phyloP scores from a whole-genome alignment of 768 basidiomycete species.

The Baorangia bicolor region DNA sequence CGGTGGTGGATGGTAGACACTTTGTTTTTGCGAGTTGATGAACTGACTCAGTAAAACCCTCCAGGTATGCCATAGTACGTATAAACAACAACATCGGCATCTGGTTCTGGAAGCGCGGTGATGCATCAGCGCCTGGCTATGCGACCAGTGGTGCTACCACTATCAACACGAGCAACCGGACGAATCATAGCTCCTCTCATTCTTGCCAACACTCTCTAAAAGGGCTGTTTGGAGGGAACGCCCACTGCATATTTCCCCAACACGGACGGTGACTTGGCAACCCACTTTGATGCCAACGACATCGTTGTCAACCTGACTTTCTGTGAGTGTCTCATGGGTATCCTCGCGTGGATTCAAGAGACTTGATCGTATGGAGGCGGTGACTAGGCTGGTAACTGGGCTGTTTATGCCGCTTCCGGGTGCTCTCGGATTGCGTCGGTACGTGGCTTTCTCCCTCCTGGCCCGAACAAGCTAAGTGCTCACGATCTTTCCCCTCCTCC shows the following conservation, averaged over 20 bases:
- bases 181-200: not conserved
- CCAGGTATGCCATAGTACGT: slow-evolving; percentile 39
- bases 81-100: slow-evolving; percentile 35
- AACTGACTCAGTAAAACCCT: not conserved
- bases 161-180: slow-evolving; percentile 25
- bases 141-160: slow-evolving; percentile 20
- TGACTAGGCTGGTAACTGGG: slow-evolving; percentile 29
- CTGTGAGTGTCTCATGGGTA: too few relatives aligned
- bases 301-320: too few relatives aligned
- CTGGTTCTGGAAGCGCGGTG: slow-evolving; percentile 41
- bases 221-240: slow-evolving; percentile 20
- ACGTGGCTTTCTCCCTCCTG: not conserved
- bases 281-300: too few relatives aligned
- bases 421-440: slow-evolving; percentile 32
- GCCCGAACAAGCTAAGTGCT: not conserved
- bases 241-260: slow-evolving; percentile 33
- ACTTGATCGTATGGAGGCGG: slow-evolving; percentile 22
- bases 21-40: not conserved
- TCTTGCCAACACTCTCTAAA: not conserved
- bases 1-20: too few relatives aligned
- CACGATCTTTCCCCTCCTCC: not conserved
- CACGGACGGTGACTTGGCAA: too few relatives aligned
- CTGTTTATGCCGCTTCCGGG: slow-evolving; percentile 27
- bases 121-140: slow-evolving; percentile 32
- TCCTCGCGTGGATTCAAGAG: not conserved